Evolutionary conservation across 495 filamentous ascomycete species (phyloP).

Genomic region (Aspergillus panamensis): DNA sequence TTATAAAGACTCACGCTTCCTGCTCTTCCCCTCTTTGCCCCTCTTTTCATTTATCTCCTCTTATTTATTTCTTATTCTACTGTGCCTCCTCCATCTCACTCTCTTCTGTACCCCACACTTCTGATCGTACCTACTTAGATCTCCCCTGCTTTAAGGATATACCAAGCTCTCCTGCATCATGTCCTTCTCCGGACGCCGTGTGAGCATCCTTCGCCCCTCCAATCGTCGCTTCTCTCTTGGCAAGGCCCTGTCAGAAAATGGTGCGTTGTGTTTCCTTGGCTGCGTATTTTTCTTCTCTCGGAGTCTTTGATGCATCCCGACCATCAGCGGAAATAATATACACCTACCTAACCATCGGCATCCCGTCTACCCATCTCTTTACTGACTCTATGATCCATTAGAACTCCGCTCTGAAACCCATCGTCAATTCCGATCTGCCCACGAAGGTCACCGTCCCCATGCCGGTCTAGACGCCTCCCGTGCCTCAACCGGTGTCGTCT

Average conservation of each 20-base stretch:
- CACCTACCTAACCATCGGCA: neutral
- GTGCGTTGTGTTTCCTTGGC: constrained; percentile 24
- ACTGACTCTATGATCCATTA: constrained; percentile 23
- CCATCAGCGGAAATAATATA: neutral
- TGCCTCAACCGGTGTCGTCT: constrained; percentile 79
- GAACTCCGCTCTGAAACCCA: constrained; percentile 79
- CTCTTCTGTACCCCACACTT: neutral
- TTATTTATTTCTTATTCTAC: neutral
- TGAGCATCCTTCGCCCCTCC: constrained; percentile 46
- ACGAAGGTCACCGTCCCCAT: constrained; percentile 85
- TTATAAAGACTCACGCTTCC: too few relatives aligned
- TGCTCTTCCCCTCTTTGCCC: neutral
- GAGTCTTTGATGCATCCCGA: neutral
- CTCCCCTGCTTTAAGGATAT: neutral
- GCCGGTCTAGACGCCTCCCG: constrained; percentile 83
- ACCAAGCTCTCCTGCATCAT: constrained; percentile 31
- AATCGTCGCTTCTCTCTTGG: constrained; percentile 36
- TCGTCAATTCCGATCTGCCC: constrained; percentile 76
- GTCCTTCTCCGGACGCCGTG: constrained; percentile 51
- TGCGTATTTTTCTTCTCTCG: constrained; percentile 1
- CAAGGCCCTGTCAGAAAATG: constrained; percentile 45
- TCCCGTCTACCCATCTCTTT: neutral
- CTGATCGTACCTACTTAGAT: neutral
- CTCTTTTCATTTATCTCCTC: constrained; percentile 1
- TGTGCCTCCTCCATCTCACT: neutral